Base-by-base conservation (phyloP, 2,329 filamentous ascomycete species). In the Triangularia verruculosa region DNA sequence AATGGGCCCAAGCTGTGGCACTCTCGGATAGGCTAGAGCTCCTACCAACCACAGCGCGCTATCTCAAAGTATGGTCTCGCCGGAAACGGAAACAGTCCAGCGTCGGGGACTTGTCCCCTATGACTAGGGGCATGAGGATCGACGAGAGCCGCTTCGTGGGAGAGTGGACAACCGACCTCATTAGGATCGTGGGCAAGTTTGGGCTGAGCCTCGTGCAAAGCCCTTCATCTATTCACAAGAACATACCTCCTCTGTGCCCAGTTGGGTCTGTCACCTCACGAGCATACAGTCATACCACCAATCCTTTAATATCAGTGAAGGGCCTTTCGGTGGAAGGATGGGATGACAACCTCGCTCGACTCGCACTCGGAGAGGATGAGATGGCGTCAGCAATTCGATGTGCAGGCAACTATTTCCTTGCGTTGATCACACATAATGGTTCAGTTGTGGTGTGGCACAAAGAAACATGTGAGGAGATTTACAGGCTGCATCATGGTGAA, bases 1-100 rank as follows among this genome's bases (percentile, higher is more conserved):
- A 39, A 7, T 63, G 61, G 61, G 51, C 57, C 15, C 57, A 63
- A 7, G 61, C 57, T 11, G 47, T 63, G 55, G 55, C 61, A 13
- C 56, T 63, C 3, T 47, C 56, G 1, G 7, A 32, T 6, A 54
- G 32, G 6, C 17, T 63, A 43, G 43, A 52, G 15, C 52, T 24
- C 12, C 22, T 63, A n/a, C 24, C 57, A 15, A 20, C 39, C 34
- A 9, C 61, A 17, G 58, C 57, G 6, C 56, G 59, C 32, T 60
- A 55, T 28, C 34, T 63, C 24, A 56, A 51, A 17, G 28, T 34
- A 15, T 60, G 55, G 34, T 12, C 7, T 2, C 13, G 32, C 30
- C 43, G 15, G 47, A 63, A 13, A 47, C 24, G 17, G 28, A 1
- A 22, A 17, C 13, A 39, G 34, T 1, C 15, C 3, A 7, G 17